Percentiles rank a stretch among this genome's conserved stretches.
phyloP scores from a whole-genome alignment of 1,284 basidiomycete genomes.

The Rhizoctonia solani region DNA sequence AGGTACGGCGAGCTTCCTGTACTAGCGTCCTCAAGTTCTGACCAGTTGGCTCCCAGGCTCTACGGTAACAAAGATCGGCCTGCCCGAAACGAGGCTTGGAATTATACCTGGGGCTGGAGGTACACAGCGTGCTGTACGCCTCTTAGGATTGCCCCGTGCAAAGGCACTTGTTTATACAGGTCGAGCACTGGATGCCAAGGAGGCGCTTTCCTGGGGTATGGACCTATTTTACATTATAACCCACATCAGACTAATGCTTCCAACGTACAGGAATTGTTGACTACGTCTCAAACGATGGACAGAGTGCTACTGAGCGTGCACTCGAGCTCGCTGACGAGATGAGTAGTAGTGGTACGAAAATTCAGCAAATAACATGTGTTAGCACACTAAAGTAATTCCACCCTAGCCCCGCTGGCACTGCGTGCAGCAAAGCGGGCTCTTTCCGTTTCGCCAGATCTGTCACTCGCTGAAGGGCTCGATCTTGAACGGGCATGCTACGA shows the following conservation, averaged over 20 bases:
- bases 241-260: neutral
- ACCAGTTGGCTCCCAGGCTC: slow-evolving; percentile 47
- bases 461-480: slow-evolving; percentile 81
- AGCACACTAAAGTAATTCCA: neutral
- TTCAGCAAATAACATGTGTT: neutral
- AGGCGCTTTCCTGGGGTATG: slow-evolving; percentile 79
- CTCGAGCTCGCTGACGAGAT: slow-evolving; percentile 68
- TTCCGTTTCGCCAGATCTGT: slow-evolving; percentile 74
- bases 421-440: slow-evolving; percentile 89
- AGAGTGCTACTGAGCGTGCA: slow-evolving; percentile 68
- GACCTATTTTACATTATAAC: neutral
- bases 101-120: slow-evolving; percentile 97
- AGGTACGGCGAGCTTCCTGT: slow-evolving; percentile 51
- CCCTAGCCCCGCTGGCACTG: slow-evolving; percentile 81
- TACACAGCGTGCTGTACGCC: slow-evolving; percentile 81
- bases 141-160: slow-evolving; percentile 80
- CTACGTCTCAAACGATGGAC: slow-evolving; percentile 65
- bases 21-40: neutral
- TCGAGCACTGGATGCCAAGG: slow-evolving; percentile 61
- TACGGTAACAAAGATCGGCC: slow-evolving; percentile 73
- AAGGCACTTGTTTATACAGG: slow-evolving; percentile 89
- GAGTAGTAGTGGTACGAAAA: slow-evolving; percentile 63
- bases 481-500: slow-evolving; percentile 89
- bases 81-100: slow-evolving; percentile 83
- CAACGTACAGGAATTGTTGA: slow-evolving; percentile 68